Evolutionary conservation across 192 early-diverging fungal genomes (phyloP).

Genomic region (Paraglomus brasilianum): DNA sequence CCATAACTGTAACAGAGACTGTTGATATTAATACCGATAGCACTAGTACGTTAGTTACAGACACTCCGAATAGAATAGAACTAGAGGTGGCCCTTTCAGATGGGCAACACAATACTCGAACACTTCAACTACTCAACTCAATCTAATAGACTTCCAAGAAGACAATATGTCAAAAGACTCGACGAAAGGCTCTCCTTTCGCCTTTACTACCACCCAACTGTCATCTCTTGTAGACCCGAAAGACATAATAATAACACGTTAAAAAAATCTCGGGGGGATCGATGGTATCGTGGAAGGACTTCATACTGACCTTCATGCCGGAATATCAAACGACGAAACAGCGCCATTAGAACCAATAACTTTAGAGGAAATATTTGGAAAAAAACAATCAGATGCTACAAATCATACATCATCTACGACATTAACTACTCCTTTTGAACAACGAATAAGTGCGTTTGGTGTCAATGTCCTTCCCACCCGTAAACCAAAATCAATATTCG

Average conservation of each 20-base stretch:
- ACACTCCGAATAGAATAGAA: too few relatives aligned
- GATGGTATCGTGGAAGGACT: conserved; percentile 54
- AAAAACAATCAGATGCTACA: too few relatives aligned
- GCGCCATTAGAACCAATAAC: neutral
- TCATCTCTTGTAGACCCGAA: conserved; percentile 58
- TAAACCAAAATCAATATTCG: conserved; percentile 67
- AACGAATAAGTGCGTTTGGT: conserved; percentile 63
- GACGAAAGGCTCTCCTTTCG: conserved; percentile 43
- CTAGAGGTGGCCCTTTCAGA: too few relatives aligned
- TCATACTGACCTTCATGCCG: conserved; percentile 38
- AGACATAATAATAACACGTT: conserved; percentile 41
- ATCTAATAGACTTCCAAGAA: too few relatives aligned
- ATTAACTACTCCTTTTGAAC: conserved; percentile 37
- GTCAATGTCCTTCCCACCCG: conserved; percentile 67
- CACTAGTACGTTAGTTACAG: too few relatives aligned
- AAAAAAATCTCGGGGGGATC: conserved; percentile 47
- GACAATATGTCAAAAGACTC: too few relatives aligned
- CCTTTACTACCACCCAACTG: conserved; percentile 53
- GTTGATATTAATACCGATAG: too few relatives aligned
- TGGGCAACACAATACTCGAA: too few relatives aligned
- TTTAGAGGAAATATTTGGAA: neutral
- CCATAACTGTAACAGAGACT: too few relatives aligned
- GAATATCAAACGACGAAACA: conserved; percentile 13
- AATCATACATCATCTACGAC: too few relatives aligned
- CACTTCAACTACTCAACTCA: too few relatives aligned